Conservation (phyloP, 345 rosid species). For the Stellera chamaejasme region DNA sequence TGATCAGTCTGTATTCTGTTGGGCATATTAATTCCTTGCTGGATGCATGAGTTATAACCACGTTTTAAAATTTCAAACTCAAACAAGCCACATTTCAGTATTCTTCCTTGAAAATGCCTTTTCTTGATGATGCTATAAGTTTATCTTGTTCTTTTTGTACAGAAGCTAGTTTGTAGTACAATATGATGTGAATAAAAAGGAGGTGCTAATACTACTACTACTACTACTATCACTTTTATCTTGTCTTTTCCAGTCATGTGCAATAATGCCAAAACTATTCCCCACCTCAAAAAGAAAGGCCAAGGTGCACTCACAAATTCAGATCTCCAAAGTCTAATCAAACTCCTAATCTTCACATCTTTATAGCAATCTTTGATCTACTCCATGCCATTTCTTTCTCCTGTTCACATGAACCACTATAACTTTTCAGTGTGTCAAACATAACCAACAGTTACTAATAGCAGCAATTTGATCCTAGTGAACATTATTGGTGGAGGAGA, state of each 20-base stretch:
- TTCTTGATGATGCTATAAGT: neutral
- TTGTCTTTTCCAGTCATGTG: neutral
- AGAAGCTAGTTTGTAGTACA: too few relatives aligned
- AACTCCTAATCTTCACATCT: neutral
- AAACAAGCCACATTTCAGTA: too few relatives aligned
- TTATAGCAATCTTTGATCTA: neutral
- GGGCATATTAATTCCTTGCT: too few relatives aligned
- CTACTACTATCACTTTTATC: neutral
- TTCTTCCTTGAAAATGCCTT: conserved; percentile 5
- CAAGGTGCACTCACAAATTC: neutral
- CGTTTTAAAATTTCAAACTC: too few relatives aligned
- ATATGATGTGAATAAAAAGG: too few relatives aligned
- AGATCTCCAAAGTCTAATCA: conserved; percentile 3
- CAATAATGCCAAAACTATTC: neutral
- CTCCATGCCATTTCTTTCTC: neutral
- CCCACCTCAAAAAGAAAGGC: neutral
- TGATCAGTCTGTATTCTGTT: too few relatives aligned
- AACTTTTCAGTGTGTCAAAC: neutral
- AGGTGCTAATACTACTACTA: too few relatives aligned
- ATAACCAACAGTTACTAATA: neutral
- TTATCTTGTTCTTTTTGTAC: too few relatives aligned
- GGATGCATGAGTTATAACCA: too few relatives aligned
- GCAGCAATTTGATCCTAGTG: too few relatives aligned
- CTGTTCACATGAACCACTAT: neutral
- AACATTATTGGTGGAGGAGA: too few relatives aligned